These are phyloP conservation scores for Aquilaria yunnanensis DNA, from an alignment of 345 rosid species.

Conservation along the genomic window DNA sequence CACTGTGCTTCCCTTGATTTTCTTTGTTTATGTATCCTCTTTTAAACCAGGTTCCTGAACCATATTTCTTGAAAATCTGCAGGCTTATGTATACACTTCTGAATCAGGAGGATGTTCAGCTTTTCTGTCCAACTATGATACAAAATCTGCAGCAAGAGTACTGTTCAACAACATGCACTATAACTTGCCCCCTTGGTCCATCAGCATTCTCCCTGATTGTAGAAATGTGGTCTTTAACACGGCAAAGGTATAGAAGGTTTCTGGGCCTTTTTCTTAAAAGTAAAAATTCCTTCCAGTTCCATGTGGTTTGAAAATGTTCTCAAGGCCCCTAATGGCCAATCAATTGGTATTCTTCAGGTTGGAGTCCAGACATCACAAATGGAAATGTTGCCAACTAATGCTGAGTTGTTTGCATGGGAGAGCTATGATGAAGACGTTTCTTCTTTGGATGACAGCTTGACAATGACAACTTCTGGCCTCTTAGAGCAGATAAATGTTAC, in stretches of 20 bases:
- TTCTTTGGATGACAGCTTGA: slow-evolving; percentile 53
- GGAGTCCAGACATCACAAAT: slow-evolving; percentile 92
- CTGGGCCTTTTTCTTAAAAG: neutral
- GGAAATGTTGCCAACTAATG: slow-evolving; percentile 71
- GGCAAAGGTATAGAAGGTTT: slow-evolving; percentile 59
- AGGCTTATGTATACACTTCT: slow-evolving; percentile 81
- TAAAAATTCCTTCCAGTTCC: too few relatives aligned
- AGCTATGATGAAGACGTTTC: slow-evolving; percentile 78
- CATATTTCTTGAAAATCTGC: slow-evolving; percentile 13
- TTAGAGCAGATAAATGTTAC: slow-evolving; percentile 91
- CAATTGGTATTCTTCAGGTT: slow-evolving; percentile 36
- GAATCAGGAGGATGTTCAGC: slow-evolving; percentile 90
- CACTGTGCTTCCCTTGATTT: slow-evolving; percentile 1
- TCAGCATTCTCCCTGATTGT: slow-evolving; percentile 98
- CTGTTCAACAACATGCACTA: slow-evolving; percentile 94
- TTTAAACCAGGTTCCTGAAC: slow-evolving; percentile 2
- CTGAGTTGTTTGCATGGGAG: slow-evolving; percentile 62
- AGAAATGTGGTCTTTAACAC: slow-evolving; percentile 93
- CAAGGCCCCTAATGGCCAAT: neutral
- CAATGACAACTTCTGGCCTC: slow-evolving; percentile 64
- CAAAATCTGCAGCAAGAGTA: slow-evolving; percentile 73
- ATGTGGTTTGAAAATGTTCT: neutral
- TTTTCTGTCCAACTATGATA: slow-evolving; percentile 89
- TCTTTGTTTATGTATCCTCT: neutral
- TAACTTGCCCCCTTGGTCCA: slow-evolving; percentile 98